phyloP scores from a whole-genome alignment of 2,329 filamentous ascomycete species.

The Aureobasidium namibiae region DNA sequence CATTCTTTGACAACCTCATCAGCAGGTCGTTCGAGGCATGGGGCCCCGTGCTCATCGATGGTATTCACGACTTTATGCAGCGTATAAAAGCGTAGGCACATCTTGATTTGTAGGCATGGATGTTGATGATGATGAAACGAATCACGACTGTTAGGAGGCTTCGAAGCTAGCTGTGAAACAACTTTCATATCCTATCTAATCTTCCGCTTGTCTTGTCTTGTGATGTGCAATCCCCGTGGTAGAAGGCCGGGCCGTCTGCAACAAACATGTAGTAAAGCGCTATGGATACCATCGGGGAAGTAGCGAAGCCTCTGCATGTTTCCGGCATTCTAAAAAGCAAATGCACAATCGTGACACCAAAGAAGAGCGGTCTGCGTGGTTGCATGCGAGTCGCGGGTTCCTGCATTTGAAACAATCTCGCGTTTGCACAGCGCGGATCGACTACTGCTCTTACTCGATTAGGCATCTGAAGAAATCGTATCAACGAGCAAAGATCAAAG shows the following conservation, averaged over 20 bases:
- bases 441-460: not conserved
- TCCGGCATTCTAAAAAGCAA: no score
- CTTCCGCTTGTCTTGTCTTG: not conserved
- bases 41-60: constrained; percentile 90
- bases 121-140: not conserved
- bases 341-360: no score
- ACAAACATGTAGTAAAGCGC: no score
- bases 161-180: not conserved
- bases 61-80: constrained; percentile 55
- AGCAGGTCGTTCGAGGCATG: constrained; percentile 84
- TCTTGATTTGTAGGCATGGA: not conserved
- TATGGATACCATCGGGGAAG: no score
- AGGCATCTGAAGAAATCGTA: not conserved
- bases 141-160: not conserved
- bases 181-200: not conserved
- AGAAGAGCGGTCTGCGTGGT: not conserved
- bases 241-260: no score
- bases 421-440: not conserved
- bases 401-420: not conserved
- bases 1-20: constrained; percentile 81
- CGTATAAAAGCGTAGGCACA: not conserved
- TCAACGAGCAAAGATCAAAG: not conserved
- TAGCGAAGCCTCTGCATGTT: no score
- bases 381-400: not conserved
- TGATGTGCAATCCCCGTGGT: no score